These are phyloP conservation scores for Lathyrus aphaca DNA, from an alignment of 306 rosid genomes.

Conservation along the genomic window DNA sequence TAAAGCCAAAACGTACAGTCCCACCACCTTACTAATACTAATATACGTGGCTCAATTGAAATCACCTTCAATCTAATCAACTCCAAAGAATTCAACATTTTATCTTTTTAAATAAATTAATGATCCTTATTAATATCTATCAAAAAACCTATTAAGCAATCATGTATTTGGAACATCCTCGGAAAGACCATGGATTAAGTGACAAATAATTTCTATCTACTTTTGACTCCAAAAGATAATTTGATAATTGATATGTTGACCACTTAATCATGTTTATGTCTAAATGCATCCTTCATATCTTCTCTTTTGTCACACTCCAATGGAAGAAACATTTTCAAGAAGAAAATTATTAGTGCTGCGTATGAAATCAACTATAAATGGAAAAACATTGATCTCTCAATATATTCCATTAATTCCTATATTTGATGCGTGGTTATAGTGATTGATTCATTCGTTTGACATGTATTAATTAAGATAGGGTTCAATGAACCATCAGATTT, in stretches of 20 bases:
- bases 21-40: constrained; percentile 4
- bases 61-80: constrained; percentile 22
- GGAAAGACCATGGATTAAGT: constrained; percentile 36
- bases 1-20: constrained; percentile 35
- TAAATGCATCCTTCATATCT: constrained; percentile 44
- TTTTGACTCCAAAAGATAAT: constrained; percentile 40
- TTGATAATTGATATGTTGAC: constrained; percentile 18
- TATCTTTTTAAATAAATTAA: constrained; percentile 6
- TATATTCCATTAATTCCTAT: constrained; percentile 32
- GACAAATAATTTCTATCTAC: constrained; percentile 28
- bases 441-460: constrained; percentile 32
- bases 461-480: not conserved
- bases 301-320: not conserved
- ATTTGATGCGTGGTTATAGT: constrained; percentile 22
- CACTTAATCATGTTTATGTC: constrained; percentile 39
- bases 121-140: constrained; percentile 7
- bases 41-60: constrained; percentile 41
- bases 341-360: constrained; percentile 23
- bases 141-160: constrained; percentile 9
- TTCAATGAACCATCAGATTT: constrained; percentile 41
- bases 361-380: constrained; percentile 41
- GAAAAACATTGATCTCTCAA: constrained; percentile 16
- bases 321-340: constrained; percentile 29
- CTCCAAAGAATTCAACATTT: constrained; percentile 12
- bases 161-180: constrained; percentile 37